phyloP scores from a whole-genome alignment of 75 land plant species.

The Gnetum montanum region DNA sequence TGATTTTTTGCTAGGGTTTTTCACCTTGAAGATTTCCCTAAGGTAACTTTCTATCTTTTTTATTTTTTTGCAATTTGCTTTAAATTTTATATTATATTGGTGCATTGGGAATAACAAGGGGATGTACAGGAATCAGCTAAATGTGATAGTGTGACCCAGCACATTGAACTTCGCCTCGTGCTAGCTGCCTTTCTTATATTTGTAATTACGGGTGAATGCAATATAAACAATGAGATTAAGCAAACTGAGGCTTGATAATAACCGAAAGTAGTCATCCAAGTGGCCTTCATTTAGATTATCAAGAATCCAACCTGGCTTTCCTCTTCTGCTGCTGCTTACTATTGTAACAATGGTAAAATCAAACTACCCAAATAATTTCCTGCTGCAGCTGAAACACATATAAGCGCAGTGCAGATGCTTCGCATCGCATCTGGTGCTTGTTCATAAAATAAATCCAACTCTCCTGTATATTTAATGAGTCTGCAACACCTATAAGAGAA shows the following conservation, averaged over 20 bases:
- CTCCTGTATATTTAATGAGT: constrained; percentile 79
- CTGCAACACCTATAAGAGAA: constrained; percentile 64
- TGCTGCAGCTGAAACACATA: constrained; percentile 48
- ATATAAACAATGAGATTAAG: constrained; percentile 43
- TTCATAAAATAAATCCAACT: constrained; percentile 87
- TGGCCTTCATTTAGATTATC: constrained; percentile 74
- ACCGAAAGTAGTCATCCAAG: constrained; percentile 75
- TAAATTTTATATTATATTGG: too few species aligned
- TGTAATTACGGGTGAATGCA: constrained; percentile 34
- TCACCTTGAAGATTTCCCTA: too few species aligned
- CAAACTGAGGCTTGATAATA: constrained; percentile 52
- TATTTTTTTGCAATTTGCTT: too few species aligned
- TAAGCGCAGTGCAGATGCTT: constrained; percentile 65
- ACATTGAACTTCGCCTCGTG: too few species aligned
- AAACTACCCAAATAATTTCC: constrained; percentile 73
- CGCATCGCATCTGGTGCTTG: constrained; percentile 93
- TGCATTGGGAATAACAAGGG: too few species aligned
- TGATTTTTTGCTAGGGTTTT: too few species aligned
- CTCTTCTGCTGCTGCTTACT: constrained; percentile 37
- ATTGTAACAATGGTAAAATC: constrained; percentile 51
- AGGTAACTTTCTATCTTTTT: too few species aligned
- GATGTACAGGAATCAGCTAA: too few species aligned
- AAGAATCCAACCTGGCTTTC: constrained; percentile 63
- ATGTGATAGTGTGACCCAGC: too few species aligned
- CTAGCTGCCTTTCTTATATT: constrained; percentile 26